Conservation (phyloP, 78 protist genomes). For the Planoprotostelium fungivorum region DNA sequence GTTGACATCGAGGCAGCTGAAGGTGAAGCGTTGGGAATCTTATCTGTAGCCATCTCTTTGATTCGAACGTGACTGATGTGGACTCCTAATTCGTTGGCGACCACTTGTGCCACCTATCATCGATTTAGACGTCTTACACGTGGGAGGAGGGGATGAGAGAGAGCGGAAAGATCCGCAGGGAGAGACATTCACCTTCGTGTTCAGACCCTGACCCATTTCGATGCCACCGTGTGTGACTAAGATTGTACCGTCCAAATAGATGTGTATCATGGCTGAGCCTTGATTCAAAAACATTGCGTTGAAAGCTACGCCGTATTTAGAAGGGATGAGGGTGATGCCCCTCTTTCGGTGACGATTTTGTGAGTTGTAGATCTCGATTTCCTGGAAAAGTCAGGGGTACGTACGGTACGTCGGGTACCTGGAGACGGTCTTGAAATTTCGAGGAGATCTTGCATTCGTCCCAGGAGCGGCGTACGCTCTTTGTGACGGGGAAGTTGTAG, state of each 20-base stretch:
- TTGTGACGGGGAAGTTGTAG: conserved; percentile 12
- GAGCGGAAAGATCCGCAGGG: too few species aligned
- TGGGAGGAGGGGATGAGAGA: too few species aligned
- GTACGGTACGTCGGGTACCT: background rate
- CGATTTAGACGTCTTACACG: too few species aligned
- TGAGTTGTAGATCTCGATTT: conserved; percentile 73
- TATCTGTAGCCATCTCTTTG: conserved; percentile 81
- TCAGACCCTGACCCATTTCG: conserved; percentile 97
- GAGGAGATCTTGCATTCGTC: conserved; percentile 10
- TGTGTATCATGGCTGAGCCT: conserved; percentile 73
- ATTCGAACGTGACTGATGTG: conserved; percentile 61
- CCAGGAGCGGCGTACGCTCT: conserved; percentile 61
- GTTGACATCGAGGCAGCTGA: conserved; percentile 88
- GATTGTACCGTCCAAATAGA: conserved; percentile 92
- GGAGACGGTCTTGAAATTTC: background rate
- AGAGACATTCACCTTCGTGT: conserved; percentile 88
- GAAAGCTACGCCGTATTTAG: conserved; percentile 90
- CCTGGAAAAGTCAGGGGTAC: conserved; percentile 10
- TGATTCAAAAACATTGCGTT: conserved; percentile 82
- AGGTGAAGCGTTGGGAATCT: conserved; percentile 84
- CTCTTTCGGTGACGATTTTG: conserved; percentile 82
- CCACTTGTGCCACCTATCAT: conserved; percentile 39
- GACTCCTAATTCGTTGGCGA: conserved; percentile 73
- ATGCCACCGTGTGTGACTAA: conserved; percentile 93
- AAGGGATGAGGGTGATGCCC: conserved; percentile 79